A percentile compares a stretch with the other conserved stretches of the same genome.
Evolutionary conservation across 2,329 filamentous ascomycete species (phyloP).

Genomic region (Fusarium sp.): DNA sequence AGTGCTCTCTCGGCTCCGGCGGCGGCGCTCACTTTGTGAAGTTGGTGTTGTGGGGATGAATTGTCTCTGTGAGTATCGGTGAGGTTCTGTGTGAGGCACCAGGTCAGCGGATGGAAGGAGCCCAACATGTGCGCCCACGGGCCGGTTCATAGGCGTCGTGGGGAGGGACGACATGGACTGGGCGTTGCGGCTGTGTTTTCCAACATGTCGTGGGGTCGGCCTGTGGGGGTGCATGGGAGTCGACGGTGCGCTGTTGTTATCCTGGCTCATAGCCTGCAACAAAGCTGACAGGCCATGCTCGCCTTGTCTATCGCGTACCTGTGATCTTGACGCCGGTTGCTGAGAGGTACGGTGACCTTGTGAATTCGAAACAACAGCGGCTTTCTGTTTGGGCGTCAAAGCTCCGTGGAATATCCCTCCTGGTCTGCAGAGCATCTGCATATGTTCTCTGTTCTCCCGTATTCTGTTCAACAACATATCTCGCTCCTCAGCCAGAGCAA

Average conservation of each 20-base stretch:
- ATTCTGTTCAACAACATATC: constrained; percentile 84
- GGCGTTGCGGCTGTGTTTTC: constrained; percentile 78
- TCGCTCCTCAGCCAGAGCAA: constrained; percentile 79
- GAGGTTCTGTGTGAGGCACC: constrained; percentile 70
- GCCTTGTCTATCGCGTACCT: constrained; percentile 61
- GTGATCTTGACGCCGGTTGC: constrained; percentile 63
- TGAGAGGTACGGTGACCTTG: constrained; percentile 62
- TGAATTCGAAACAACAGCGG: constrained; percentile 55
- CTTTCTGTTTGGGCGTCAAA: constrained; percentile 68
- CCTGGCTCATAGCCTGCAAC: constrained; percentile 83
- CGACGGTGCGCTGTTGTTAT: constrained; percentile 77
- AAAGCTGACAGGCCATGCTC: constrained; percentile 81
- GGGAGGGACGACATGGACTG: constrained; percentile 90
- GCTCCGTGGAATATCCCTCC: constrained; percentile 75
- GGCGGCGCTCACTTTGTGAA: constrained; percentile 60
- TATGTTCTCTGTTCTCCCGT: constrained; percentile 88
- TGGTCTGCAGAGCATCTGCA: constrained; percentile 82
- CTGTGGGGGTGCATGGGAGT: constrained; percentile 69
- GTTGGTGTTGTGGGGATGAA: constrained; percentile 61
- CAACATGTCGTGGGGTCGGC: constrained; percentile 61
- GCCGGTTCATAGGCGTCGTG: constrained; percentile 74
- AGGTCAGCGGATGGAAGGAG: constrained; percentile 74
- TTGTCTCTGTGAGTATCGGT: constrained; percentile 57
- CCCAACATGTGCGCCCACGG: constrained; percentile 61
- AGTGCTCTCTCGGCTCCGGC: constrained; percentile 85